phyloP scores from a whole-genome alignment of 495 filamentous ascomycete genomes.

The Hamigera avellanea region DNA sequence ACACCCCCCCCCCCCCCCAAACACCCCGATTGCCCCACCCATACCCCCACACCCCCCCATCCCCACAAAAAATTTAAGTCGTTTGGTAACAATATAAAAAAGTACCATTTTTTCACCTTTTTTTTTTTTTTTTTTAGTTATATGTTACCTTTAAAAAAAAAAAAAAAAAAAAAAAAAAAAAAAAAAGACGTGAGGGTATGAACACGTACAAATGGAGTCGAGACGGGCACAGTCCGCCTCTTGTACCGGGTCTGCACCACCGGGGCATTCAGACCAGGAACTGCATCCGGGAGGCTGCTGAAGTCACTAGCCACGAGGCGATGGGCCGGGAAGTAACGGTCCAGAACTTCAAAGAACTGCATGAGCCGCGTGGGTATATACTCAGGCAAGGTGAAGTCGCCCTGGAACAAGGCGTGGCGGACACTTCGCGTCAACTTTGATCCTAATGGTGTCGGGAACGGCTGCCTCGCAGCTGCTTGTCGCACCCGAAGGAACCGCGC shows the following conservation, averaged over 20 bases:
- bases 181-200: not conserved
- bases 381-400: constrained; percentile 71
- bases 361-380: constrained; percentile 91
- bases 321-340: constrained; percentile 77
- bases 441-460: constrained; percentile 44
- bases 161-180: not conserved
- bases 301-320: constrained; percentile 87
- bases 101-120: constrained; percentile 96
- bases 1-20: too few relatives aligned
- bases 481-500: constrained; percentile 72
- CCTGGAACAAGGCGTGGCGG: constrained; percentile 42
- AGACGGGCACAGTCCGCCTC: constrained; percentile 74
- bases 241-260: constrained; percentile 92
- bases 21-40: too few relatives aligned
- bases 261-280: constrained; percentile 75
- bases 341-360: constrained; percentile 90
- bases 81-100: constrained; percentile 97
- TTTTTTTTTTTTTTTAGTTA: too few relatives aligned
- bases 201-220: constrained; percentile 72
- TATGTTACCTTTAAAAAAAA: not conserved
- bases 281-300: constrained; percentile 67
- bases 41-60: too few relatives aligned
- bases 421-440: constrained; percentile 45
- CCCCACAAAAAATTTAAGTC: too few relatives aligned
- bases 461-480: constrained; percentile 45